Evolutionary conservation across 106 monocot genomes (phyloP), one percentile per base, ranked within the genome.

Genomic region (Allium fistulosum): DNA sequence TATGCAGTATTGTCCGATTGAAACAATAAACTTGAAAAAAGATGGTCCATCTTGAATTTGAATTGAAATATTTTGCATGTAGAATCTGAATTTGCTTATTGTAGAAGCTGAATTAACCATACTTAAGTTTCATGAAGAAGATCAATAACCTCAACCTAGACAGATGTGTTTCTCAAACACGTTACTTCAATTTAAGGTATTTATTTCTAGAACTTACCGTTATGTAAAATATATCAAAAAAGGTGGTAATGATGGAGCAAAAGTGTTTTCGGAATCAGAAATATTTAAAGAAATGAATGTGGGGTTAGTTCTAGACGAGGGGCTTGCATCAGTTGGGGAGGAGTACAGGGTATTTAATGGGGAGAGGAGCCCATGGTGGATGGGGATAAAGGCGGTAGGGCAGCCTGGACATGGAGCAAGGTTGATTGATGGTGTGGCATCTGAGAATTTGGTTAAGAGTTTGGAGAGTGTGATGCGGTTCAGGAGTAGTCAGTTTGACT

Each of bases 381-480:
- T 76, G 22, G 71, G 65, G 48, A 85, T 93, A 15, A 85, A 48
- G 74, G 84, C 99, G 11, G 46, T 17, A 7, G 93, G 99, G 2
- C 79, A 72, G 16, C 99, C 92, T 1, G 99, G 99, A 57, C 99
- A 99, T 46, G 99, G 99, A 9, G 87, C 99, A 46, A 90, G 84
- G 82, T 46, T 99, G 58, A 93, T 84, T 62, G 90, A 99, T 73
- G 85, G 87, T 17, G 87, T 84, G 26, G 99, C 99, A 0, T 83
- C 85, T 84, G 90, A 99, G 85, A 93, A 99, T 71, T 58, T 99
- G 67, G 58, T 81, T 79, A 99, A 80, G 85, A 93, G 99, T n/a
- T 66, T 99, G 53, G 99, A 99, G 81, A 69, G 69, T 2, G 70
- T 99, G 7, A 75, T 81, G 67, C 78, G 83, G 83, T 99, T 93